A percentile compares a stretch with the other conserved stretches of the same genome.
Conservation (phyloP, 768 basidiomycete genomes). For the Scleroderma citrinum region DNA sequence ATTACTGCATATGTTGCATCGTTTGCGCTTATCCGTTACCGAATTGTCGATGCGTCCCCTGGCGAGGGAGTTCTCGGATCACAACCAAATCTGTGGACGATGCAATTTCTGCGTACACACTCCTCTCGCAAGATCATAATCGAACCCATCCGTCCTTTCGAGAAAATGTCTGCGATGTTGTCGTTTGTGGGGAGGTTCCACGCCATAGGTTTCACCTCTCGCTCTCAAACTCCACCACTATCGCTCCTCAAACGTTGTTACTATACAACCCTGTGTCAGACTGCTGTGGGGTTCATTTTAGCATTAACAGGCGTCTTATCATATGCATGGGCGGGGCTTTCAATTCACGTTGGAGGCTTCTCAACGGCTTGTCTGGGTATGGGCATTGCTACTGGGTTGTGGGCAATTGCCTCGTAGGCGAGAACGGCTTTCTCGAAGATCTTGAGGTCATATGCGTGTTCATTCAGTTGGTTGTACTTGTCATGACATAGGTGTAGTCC, state of each 20-base stretch:
- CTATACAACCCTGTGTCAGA: conserved; percentile 18
- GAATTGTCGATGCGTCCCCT: conserved; percentile 11
- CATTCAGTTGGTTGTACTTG: too few relatives aligned
- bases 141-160: conserved; percentile 10
- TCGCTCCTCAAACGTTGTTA: conserved; percentile 21
- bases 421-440: too few relatives aligned
- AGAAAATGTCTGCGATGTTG: neutral
- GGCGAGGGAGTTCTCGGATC: conserved; percentile 8
- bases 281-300: conserved; percentile 19
- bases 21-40: conserved; percentile 24
- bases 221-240: neutral
- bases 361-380: conserved; percentile 22
- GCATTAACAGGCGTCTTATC: conserved; percentile 21
- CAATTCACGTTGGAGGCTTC: conserved; percentile 21
- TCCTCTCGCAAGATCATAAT: conserved; percentile 8
- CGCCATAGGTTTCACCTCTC: neutral
- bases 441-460: too few relatives aligned
- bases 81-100: neutral
- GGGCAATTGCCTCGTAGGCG: conserved; percentile 18
- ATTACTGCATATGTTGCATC: conserved; percentile 24
- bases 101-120: conserved; percentile 5
- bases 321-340: conserved; percentile 22
- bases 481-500: too few relatives aligned
- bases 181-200: neutral
- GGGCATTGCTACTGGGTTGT: conserved; percentile 13